These are phyloP conservation scores for Halophytophthora polymorphica DNA, from an alignment of 352 stramenopile genomes.

Conservation along the genomic window DNA sequence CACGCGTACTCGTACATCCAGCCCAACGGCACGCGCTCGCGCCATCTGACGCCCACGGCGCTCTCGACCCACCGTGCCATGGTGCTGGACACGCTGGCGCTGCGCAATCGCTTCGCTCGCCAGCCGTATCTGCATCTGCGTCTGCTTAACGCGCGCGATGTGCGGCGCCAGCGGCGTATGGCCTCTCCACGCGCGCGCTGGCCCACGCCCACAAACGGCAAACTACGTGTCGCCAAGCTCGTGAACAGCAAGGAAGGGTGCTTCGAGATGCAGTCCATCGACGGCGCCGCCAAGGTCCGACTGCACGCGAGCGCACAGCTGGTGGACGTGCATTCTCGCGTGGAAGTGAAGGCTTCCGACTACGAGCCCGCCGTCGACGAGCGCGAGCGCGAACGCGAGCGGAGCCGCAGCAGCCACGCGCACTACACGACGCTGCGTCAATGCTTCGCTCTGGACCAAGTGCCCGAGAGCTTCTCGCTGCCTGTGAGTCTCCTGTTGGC, in stretches of 20 bases:
- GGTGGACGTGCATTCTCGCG: constrained; percentile 31
- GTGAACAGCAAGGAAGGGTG: constrained; percentile 27
- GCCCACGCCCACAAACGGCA: constrained; percentile 9
- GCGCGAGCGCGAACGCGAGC: constrained; percentile 4
- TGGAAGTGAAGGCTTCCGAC: constrained; percentile 32
- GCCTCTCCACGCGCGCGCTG: constrained; percentile 24
- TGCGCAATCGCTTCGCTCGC: constrained; percentile 50
- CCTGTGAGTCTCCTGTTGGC: constrained; percentile 33
- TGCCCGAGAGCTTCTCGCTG: constrained; percentile 34
- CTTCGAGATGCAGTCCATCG: constrained; percentile 66
- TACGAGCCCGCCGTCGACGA: constrained; percentile 2
- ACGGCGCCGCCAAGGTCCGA: constrained; percentile 47
- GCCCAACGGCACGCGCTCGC: constrained; percentile 38
- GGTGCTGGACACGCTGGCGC: constrained; percentile 35
- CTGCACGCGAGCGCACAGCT: constrained; percentile 36
- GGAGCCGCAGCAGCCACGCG: constrained; percentile 6
- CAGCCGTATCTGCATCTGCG: constrained; percentile 44
- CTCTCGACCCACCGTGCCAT: constrained; percentile 43
- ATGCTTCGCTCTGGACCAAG: constrained; percentile 30
- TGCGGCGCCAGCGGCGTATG: constrained; percentile 23
- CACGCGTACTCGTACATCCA: constrained; percentile 61
- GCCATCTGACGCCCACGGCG: constrained; percentile 58
- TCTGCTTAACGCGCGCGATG: constrained; percentile 8
- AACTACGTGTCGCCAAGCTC: constrained; percentile 23
- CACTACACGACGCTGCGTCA: constrained; percentile 46